Evolutionary conservation across 129 eudicot genomes (phyloP).

Genomic region (Flaveria brownii): DNA sequence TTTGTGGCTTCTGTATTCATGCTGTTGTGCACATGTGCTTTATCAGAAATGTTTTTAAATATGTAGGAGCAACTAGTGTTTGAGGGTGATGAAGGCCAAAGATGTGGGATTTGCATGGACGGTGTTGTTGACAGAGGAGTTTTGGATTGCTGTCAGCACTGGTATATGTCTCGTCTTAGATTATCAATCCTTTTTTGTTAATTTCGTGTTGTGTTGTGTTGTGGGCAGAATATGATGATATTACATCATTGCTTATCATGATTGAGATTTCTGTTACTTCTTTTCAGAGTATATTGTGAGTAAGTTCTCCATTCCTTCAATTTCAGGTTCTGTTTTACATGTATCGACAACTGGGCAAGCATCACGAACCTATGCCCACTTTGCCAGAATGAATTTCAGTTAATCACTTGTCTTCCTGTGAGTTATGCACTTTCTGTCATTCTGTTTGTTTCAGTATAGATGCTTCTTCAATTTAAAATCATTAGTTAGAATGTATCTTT

Average conservation of each 20-base stretch:
- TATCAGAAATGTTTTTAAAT: neutral
- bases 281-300: conserved; percentile 16
- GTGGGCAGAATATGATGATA: conserved; percentile 6
- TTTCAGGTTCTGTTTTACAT: conserved; percentile 94
- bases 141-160: conserved; percentile 96
- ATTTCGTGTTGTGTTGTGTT: neutral
- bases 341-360: conserved; percentile 98
- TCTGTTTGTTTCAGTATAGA: conserved; percentile 15
- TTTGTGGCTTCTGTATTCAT: conserved; percentile 7
- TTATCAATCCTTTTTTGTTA: neutral
- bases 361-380: conserved; percentile 95
- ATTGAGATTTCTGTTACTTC: conserved; percentile 22
- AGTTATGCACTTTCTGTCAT: conserved; percentile 46
- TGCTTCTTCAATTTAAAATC: neutral
- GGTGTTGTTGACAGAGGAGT: conserved; percentile 88
- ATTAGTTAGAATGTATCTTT: neutral
- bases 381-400: conserved; percentile 94
- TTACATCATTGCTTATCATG: conserved; percentile 17
- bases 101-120: conserved; percentile 97
- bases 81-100: conserved; percentile 88
- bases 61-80: conserved; percentile 57
- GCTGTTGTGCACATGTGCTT: neutral
- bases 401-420: conserved; percentile 96
- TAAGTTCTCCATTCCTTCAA: conserved; percentile 26
- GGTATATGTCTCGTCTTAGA: conserved; percentile 48